These are phyloP conservation scores for Ascoidea tarda DNA, from an alignment of 805 yeast species.

Conservation along the genomic window DNA sequence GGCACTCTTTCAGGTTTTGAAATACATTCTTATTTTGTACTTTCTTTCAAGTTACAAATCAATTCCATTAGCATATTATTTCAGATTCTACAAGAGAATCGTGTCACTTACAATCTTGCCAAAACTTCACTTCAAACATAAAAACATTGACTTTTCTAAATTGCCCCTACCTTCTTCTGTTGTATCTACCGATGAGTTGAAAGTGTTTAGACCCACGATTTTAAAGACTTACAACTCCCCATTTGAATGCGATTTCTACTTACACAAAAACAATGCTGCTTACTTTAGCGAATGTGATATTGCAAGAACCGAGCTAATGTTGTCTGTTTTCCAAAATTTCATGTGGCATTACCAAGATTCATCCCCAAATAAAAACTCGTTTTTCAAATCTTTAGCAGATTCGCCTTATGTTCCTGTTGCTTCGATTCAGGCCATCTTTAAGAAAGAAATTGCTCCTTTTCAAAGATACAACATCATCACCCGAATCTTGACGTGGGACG, in stretches of 20 bases:
- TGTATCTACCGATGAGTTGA: neutral
- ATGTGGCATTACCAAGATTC: slow-evolving; percentile 28
- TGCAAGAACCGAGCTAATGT: slow-evolving; percentile 52
- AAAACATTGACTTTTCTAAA: neutral
- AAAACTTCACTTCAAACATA: slow-evolving; percentile 9
- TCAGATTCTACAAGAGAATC: slow-evolving; percentile 43
- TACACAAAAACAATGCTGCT: slow-evolving; percentile 81
- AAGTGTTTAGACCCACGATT: slow-evolving; percentile 29
- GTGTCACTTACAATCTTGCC: slow-evolving; percentile 27
- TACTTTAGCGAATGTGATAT: slow-evolving; percentile 75
- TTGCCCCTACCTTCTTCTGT: slow-evolving; percentile 1
- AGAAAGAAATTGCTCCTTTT: slow-evolving; percentile 61
- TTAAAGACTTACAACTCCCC: slow-evolving; percentile 50
- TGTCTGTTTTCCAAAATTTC: slow-evolving; percentile 39
- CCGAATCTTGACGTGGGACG: slow-evolving; percentile 68
- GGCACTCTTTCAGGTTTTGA: neutral
- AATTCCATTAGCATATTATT: slow-evolving; percentile 50
- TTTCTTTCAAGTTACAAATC: slow-evolving; percentile 40
- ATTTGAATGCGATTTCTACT: slow-evolving; percentile 71
- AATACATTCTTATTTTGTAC: slow-evolving; percentile 8
- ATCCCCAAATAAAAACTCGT: slow-evolving; percentile 16
- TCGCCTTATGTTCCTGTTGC: slow-evolving; percentile 70
- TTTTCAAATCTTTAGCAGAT: slow-evolving; percentile 15
- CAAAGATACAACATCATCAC: slow-evolving; percentile 40
- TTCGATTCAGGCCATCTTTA: slow-evolving; percentile 49